Base-by-base conservation (phyloP, 495 filamentous ascomycete genomes). In the Aspergillus hancockii region DNA sequence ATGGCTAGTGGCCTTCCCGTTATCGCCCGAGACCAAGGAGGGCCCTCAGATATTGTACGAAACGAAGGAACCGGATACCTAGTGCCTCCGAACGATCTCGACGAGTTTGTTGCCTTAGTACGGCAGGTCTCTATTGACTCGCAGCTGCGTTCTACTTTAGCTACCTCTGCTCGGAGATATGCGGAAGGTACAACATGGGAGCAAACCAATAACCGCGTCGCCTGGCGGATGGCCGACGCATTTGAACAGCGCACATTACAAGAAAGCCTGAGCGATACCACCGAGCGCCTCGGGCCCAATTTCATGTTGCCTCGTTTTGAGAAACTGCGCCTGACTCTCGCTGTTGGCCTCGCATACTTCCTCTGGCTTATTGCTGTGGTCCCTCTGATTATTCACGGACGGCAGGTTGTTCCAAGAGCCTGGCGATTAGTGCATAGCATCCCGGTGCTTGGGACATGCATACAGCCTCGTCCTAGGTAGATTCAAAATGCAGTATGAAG, bases 1-100 rank as follows among this genome's bases (percentile, higher is more conserved):
- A 87, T 88, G 85, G 84, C 85, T 0, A 85, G 83, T 65, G 83
- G 83, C 9, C 70, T 88, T 4, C 83, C 84, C 0, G 84, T 88
- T 8, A 77, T 88, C 52, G 85, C 84, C 8, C 75, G 84, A 45
- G 83, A 87, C 60, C 81, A 85, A 61, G 85, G 85, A 22, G 85
- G 85, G 9, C 85, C 85, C 7, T 83, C 80, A 31, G 85, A 88
- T 66, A 87, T 83, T 28, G 75, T 88, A 43, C 73, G 71, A 28
- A 63, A 86, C 59, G 77, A 78, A 18, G 67, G 78, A 58, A 83
- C 80, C 0, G 85, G 85, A 31, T 87, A 79, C 61, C 70, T 88
- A 12, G 76, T 83, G 4, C 77, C 77, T 16, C 83, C 84, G 10
- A 58, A 74, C 19, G 83, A 86, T 61, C 58, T 85, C 1, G 75